Evolutionary conservation across 2,329 filamentous ascomycete genomes (phyloP).

Genomic region (Stemphylium vesicarium): DNA sequence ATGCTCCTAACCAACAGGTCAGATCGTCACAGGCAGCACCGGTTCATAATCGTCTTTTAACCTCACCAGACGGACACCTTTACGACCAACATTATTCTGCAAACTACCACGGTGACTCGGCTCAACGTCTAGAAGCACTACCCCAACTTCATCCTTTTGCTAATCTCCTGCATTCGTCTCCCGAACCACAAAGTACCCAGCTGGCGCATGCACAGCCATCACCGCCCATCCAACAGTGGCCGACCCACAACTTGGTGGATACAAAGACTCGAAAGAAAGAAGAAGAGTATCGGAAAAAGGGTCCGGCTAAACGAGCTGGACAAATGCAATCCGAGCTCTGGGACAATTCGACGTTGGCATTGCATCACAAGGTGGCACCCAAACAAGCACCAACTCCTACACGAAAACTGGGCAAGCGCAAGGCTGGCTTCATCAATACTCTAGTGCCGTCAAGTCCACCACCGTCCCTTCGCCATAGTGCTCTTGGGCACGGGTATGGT

Average conservation of each 20-base stretch:
- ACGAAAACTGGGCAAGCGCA: background rate
- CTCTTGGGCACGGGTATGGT: background rate
- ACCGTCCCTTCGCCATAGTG: background rate
- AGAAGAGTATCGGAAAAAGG: constrained; percentile 4
- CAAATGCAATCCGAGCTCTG: background rate
- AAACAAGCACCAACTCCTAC: no score
- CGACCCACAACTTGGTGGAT: constrained; percentile 12
- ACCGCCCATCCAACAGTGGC: constrained; percentile 24
- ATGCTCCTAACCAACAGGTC: background rate
- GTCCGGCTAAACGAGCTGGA: background rate
- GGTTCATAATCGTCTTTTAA: background rate
- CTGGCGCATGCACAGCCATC: background rate
- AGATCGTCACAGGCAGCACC: background rate
- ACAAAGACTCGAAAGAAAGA: constrained; percentile 8
- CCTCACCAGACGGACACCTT: background rate
- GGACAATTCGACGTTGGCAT: background rate
- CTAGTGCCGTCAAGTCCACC: background rate
- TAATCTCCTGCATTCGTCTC: background rate
- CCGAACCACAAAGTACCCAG: background rate
- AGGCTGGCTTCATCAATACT: no score
- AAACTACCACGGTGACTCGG: background rate
- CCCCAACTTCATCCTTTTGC: background rate
- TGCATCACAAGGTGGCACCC: background rate
- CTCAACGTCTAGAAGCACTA: background rate
- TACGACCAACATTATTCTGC: background rate